Conservation (phyloP, 306 rosid genomes). For the Corylus avellana region DNA sequence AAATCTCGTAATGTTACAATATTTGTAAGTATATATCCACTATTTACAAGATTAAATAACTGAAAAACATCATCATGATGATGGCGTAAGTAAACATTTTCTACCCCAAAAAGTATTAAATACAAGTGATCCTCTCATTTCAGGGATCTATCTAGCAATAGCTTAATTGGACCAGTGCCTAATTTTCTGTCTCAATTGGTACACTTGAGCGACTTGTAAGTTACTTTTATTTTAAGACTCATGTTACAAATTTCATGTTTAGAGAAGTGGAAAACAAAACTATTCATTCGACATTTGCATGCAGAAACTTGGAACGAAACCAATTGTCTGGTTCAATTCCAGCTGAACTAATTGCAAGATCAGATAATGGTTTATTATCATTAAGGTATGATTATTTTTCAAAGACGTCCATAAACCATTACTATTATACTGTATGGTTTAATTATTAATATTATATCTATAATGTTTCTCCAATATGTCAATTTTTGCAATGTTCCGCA, state of each 20-base stretch:
- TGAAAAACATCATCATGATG: neutral
- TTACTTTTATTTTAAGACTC: neutral
- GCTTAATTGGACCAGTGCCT: conserved; percentile 42
- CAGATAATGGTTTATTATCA: too few species aligned
- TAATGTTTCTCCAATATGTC: too few species aligned
- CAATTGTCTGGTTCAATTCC: conserved; percentile 43
- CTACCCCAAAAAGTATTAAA: neutral
- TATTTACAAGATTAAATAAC: neutral
- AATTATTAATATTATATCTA: too few species aligned
- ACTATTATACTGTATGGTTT: too few species aligned
- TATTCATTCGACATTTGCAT: conserved; percentile 26
- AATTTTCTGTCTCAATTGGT: conserved; percentile 30
- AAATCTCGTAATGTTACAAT: conserved; percentile 37
- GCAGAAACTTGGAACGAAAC: conserved; percentile 52
- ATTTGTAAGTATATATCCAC: conserved; percentile 48
- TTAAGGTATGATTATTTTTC: too few species aligned
- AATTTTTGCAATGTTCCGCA: too few species aligned
- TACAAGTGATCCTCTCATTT: conserved; percentile 10
- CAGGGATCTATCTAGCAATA: conserved; percentile 64
- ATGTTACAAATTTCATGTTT: neutral
- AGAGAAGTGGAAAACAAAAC: neutral
- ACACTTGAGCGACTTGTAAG: conserved; percentile 46
- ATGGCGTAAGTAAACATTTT: neutral
- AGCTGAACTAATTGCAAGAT: conserved; percentile 32
- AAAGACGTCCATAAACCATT: too few species aligned